These are phyloP conservation scores for Cadophora gregata DNA, from an alignment of 2,329 filamentous ascomycete species.

Conservation along the genomic window DNA sequence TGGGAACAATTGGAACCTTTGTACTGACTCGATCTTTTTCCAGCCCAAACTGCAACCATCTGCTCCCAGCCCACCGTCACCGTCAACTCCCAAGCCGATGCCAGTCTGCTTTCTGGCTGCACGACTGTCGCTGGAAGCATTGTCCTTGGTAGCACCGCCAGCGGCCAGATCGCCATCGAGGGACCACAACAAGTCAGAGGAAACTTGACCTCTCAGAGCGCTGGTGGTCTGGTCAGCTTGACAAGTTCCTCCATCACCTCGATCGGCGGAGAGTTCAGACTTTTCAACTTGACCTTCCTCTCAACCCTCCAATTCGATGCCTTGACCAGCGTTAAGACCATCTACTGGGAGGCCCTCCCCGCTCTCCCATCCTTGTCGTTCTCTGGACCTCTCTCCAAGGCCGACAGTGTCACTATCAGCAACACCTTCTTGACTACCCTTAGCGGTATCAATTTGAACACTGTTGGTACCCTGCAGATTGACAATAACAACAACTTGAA, in stretches of 20 bases:
- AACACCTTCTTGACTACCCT: constrained; percentile 86
- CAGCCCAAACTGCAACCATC: constrained; percentile 32
- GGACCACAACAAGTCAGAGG: constrained; percentile 63
- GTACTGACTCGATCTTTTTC: constrained; percentile 23
- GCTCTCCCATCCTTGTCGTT: constrained; percentile 64
- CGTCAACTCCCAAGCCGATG: constrained; percentile 43
- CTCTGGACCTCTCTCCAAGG: constrained; percentile 66
- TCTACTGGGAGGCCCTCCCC: constrained; percentile 77
- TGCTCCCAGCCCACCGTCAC: constrained; percentile 43
- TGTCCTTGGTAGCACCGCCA: constrained; percentile 43
- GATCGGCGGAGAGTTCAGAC: constrained; percentile 73
- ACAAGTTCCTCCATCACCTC: constrained; percentile 63
- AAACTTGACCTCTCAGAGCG: constrained; percentile 63
- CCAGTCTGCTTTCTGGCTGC: constrained; percentile 38
- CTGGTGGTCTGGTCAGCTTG: constrained; percentile 68
- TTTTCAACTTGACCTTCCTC: constrained; percentile 73
- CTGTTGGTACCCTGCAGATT: constrained; percentile 77
- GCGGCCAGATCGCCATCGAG: constrained; percentile 59
- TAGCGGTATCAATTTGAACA: constrained; percentile 78
- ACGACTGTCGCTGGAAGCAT: constrained; percentile 43
- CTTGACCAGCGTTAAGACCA: constrained; percentile 68
- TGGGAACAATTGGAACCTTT: neutral
- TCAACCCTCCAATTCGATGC: constrained; percentile 68
- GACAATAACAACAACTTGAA: constrained; percentile 88
- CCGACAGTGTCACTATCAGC: constrained; percentile 73